A percentile compares a stretch with the other conserved stretches of the same genome.
phyloP scores from a whole-genome alignment of 1,284 basidiomycete genomes.

The Sporisorium iseilematis-ciliati region DNA sequence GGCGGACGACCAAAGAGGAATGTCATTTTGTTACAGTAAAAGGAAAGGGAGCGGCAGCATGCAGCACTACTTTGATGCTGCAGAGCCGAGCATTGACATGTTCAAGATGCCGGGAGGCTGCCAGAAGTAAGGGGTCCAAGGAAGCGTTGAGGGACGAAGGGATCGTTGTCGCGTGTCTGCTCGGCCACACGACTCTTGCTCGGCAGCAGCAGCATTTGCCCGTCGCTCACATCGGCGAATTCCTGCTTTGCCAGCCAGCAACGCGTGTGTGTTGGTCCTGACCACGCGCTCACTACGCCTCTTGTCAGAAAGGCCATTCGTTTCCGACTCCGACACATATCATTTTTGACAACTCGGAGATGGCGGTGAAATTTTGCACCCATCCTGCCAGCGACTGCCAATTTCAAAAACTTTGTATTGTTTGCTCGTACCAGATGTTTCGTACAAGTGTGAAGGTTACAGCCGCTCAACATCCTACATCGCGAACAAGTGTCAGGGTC shows the following conservation, averaged over 20 bases:
- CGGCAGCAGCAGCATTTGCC: no score
- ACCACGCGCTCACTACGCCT: background rate
- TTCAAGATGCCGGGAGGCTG: background rate
- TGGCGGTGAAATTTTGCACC: background rate
- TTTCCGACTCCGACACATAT: constrained; percentile 4
- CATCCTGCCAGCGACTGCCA: background rate
- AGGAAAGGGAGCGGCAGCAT: background rate
- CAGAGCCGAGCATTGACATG: constrained; percentile 6
- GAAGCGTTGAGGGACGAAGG: background rate
- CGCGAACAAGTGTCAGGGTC: background rate
- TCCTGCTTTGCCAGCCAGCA: background rate
- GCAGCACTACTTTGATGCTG: constrained; percentile 3
- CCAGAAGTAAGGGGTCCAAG: constrained; percentile 8
- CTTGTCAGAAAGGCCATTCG: no score
- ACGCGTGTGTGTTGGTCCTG: background rate
- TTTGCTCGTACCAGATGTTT: background rate
- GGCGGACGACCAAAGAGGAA: background rate
- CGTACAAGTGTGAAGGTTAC: background rate
- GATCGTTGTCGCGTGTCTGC: background rate
- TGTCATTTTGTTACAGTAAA: background rate
- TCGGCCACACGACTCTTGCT: constrained; percentile 4
- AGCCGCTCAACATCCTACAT: background rate
- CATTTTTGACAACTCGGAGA: constrained; percentile 6
- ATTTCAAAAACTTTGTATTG: background rate
- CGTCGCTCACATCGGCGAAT: background rate